Evolutionary conservation across 2,329 filamentous ascomycete genomes (phyloP), one percentile per base, ranked within the genome.

Genomic region (Scedosporium aurantiacum): DNA sequence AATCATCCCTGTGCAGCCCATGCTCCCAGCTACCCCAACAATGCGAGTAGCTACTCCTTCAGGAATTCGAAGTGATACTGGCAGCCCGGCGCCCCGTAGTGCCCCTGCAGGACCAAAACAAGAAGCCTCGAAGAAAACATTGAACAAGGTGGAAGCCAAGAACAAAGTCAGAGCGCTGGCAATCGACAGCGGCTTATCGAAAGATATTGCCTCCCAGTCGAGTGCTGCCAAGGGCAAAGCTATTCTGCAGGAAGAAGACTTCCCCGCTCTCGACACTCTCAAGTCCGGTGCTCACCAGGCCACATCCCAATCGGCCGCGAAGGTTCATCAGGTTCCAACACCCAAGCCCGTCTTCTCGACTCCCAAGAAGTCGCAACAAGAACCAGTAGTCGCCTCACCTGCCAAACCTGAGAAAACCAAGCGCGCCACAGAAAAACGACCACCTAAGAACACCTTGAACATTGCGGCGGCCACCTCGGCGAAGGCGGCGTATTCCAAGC

Each of bases 171-270:
- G 80, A 63, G 69, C 74, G 10, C 66, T 79, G 7, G 76, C 79
- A 0, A 71, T 71, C 2, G 77, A 78, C 57, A 79, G 73, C 57
- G 77, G 78, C 0, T 66, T 79, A 25, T 77, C 79, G 4, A 79
- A 78, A 66, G 74, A 78, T 28, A 76, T 77, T 40, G 73, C 75
- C 1, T 67, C 75, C 1, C 73, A 74, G 65, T 74, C 75, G n/a
- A 27, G 47, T 23, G 45, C 23, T 6, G n/a, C 68, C 14, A 73
- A 75, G 64, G 65, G 69, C 2, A 72, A 72, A 62, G 62, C 68
- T 14, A 63, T 79, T 32, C 70, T 85, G 54, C 79, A 84, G 63
- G 81, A 85, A 25, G 83, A 86, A 66, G 84, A 87, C 65, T 87
- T 86, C 66, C 85, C 85, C 10, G 79, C 82, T 2, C 72, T 87